A percentile compares a stretch with the other conserved stretches of the same genome.
phyloP scores from a whole-genome alignment of 805 yeast genomes.

The Hyphopichia homilentoma region DNA sequence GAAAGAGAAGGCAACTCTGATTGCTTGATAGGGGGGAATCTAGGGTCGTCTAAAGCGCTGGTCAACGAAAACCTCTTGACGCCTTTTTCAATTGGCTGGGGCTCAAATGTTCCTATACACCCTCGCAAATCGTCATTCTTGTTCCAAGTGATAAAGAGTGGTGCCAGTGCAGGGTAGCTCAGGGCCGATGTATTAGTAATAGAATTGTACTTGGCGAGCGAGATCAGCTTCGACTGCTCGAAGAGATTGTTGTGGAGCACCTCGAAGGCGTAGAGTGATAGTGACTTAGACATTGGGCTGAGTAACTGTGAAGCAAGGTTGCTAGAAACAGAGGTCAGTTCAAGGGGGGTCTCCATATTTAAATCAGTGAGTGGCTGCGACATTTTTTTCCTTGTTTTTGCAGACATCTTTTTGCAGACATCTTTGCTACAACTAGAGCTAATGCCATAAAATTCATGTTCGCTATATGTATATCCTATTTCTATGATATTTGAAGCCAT shows the following conservation, averaged over 20 bases:
- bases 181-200: conserved; percentile 8
- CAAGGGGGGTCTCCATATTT: too few relatives aligned
- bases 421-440: too few relatives aligned
- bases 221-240: conserved; percentile 8
- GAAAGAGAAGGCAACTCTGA: conserved; percentile 53
- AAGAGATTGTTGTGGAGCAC: conserved; percentile 19
- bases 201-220: conserved; percentile 12
- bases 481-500: too few relatives aligned
- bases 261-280: conserved; percentile 38
- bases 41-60: conserved; percentile 69
- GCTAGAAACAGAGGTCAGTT: too few relatives aligned
- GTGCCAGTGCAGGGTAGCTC: conserved; percentile 30
- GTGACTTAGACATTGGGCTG: conserved; percentile 29
- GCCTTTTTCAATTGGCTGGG: conserved; percentile 52
- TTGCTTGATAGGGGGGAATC: conserved; percentile 64
- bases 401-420: too few relatives aligned
- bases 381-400: too few relatives aligned
- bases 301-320: background rate
- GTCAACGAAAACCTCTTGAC: conserved; percentile 56
- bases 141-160: conserved; percentile 90
- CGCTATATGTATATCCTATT: too few relatives aligned
- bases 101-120: conserved; percentile 86
- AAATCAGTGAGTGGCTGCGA: too few relatives aligned
- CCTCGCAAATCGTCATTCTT: conserved; percentile 61
- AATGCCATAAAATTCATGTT: too few relatives aligned